These are phyloP conservation scores for Mollisia scopiformis DNA, from an alignment of 2,329 filamentous ascomycete genomes.

Conservation along the genomic window DNA sequence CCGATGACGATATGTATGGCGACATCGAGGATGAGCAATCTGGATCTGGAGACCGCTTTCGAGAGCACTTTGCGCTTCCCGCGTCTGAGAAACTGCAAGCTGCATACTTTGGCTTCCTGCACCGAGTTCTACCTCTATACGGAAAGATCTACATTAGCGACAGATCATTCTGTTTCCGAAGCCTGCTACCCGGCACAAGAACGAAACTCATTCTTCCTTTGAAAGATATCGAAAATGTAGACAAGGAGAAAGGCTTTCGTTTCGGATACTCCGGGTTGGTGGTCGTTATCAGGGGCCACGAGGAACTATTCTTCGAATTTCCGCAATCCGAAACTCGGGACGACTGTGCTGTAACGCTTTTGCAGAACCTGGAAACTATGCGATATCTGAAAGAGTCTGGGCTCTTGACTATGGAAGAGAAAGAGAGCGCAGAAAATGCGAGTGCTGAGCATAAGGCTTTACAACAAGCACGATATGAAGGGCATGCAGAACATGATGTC, in stretches of 20 bases:
- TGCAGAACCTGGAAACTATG: conserved; percentile 74
- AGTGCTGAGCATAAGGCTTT: conserved; percentile 81
- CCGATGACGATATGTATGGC: conserved; percentile 56
- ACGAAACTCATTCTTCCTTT: conserved; percentile 92
- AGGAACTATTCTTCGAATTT: conserved; percentile 97
- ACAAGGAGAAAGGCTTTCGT: conserved; percentile 93
- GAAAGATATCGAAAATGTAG: conserved; percentile 88
- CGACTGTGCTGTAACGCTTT: conserved; percentile 82
- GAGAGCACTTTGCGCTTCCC: conserved; percentile 88
- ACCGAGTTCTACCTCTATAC: conserved; percentile 87
- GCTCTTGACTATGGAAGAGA: conserved; percentile 67
- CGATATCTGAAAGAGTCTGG: conserved; percentile 73
- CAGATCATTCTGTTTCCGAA: conserved; percentile 88
- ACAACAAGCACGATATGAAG: conserved; percentile 68
- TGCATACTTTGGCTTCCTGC: conserved; percentile 90
- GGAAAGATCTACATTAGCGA: conserved; percentile 96
- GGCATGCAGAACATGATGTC: conserved; percentile 54
- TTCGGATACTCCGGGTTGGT: conserved; percentile 90
- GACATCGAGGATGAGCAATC: conserved; percentile 67
- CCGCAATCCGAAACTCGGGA: conserved; percentile 76
- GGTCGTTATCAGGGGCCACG: conserved; percentile 89
- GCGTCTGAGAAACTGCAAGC: conserved; percentile 81
- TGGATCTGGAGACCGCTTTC: conserved; percentile 78
- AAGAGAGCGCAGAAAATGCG: conserved; percentile 72
- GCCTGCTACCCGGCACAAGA: conserved; percentile 82